Evolutionary conservation across 2,329 filamentous ascomycete genomes (phyloP), one percentile per base, ranked within the genome.

Genomic region (Alternaria gansuensis): DNA sequence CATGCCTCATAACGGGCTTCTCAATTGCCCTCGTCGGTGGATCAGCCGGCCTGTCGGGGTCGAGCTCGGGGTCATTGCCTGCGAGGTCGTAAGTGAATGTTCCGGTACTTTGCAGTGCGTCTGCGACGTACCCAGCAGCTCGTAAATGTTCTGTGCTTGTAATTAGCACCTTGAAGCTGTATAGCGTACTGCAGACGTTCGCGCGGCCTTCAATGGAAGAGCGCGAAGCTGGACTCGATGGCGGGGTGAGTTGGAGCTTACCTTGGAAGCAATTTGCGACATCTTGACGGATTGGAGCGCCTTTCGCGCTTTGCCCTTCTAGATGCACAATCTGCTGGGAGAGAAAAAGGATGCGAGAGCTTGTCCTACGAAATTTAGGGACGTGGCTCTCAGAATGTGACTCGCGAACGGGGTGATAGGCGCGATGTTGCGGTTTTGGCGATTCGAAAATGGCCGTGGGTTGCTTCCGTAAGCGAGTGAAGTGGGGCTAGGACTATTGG

Each of bases 21-120:
- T 97, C 92, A 78, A 95, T 87, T 79, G 91, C 90, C 87, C 92
- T 95, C 75, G 91, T 88, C 75, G 93, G 93, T 78, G 90, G 89
- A 74, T 88, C 84, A 75, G 89, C 88, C 70, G 86, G 85, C 82
- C 88, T 88, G 82, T 94, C 92, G 79, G 87, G 86, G 79, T 88
- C 87, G 77, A 87, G 84, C 78, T 90, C 87, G 70, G 85, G 86
- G 78, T 89, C 87, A 80, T 90, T 89, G 80, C 87, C 87, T 89
- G 78, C 69, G 65, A 63, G 67, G 68, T 71, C 48, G 51, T 72
- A 64, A 71, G 69, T 57, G 52, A 48, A 26, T 60, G 60, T 60
- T 67, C 48, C 44, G 58, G 48, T 49, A 58, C 44, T 45, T 29
- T 44, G 46, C 33, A 51, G 24, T 52, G 50, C 40, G 55, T 55